These are phyloP conservation scores for Russula sp. DNA, from an alignment of 768 basidiomycete species.

Conservation along the genomic window DNA sequence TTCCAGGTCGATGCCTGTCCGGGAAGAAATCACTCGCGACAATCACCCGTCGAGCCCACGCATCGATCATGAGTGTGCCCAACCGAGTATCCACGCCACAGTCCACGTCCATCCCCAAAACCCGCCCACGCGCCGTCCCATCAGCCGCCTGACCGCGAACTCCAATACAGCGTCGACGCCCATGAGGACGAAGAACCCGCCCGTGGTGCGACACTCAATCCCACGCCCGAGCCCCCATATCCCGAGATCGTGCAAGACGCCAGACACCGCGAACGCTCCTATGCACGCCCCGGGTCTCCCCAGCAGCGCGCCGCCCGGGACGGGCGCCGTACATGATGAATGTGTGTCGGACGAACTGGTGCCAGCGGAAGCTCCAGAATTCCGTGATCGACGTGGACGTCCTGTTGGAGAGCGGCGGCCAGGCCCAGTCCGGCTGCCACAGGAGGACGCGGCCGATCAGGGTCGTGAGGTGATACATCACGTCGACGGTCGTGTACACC, in stretches of 20 bases:
- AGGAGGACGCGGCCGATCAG: slow-evolving; percentile 29
- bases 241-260: slow-evolving; percentile 50
- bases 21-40: too few species aligned
- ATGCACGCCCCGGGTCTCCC: slow-evolving; percentile 39
- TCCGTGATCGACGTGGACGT: slow-evolving; percentile 33
- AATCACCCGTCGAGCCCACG: too few species aligned
- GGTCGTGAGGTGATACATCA: slow-evolving; percentile 26
- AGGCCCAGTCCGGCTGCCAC: slow-evolving; percentile 29
- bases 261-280: slow-evolving; percentile 56
- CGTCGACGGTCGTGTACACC: slow-evolving; percentile 18
- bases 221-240: slow-evolving; percentile 56
- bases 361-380: slow-evolving; percentile 38
- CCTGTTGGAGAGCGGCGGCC: slow-evolving; percentile 34
- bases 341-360: slow-evolving; percentile 32
- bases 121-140: too few species aligned
- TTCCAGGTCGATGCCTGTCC: too few species aligned
- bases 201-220: slow-evolving; percentile 37
- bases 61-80: too few species aligned
- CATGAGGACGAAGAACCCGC: slow-evolving; percentile 57
- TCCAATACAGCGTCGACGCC: slow-evolving; percentile 49
- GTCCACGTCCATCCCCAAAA: too few species aligned
- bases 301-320: too few species aligned
- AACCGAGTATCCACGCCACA: too few species aligned
- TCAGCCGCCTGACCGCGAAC: too few species aligned
- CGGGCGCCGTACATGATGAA: slow-evolving; percentile 31